A percentile compares a stretch with the other conserved stretches of the same genome.
These are phyloP conservation scores for Cytospora chrysosperma DNA, from an alignment of 2,329 filamentous ascomycete genomes.

Conservation along the genomic window DNA sequence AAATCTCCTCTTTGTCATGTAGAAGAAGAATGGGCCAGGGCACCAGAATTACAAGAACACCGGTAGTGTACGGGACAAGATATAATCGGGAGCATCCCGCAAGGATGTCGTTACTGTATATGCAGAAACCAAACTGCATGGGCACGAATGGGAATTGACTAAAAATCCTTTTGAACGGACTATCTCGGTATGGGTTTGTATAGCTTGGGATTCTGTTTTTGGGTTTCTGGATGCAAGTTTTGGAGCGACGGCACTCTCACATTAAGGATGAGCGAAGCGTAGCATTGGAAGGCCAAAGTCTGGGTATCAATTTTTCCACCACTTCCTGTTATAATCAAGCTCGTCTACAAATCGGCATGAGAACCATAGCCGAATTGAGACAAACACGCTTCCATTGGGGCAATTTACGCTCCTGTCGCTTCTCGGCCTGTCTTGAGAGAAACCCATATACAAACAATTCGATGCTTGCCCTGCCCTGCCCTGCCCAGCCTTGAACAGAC, in stretches of 20 bases:
- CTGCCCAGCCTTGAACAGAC: background rate
- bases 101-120: conserved; percentile 1
- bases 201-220: background rate
- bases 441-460: conserved; percentile 1
- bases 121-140: background rate
- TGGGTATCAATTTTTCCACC: background rate
- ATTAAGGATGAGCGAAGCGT: conserved; percentile 1
- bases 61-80: background rate
- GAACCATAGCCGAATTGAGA: background rate
- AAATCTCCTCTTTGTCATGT: conserved; percentile 63
- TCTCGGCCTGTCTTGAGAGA: background rate
- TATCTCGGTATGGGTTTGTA: background rate
- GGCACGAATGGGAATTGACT: background rate
- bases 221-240: background rate
- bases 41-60: background rate
- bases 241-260: background rate
- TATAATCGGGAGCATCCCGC: background rate
- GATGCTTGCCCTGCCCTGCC: background rate
- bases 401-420: conserved; percentile 15
- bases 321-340: background rate
- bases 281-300: conserved; percentile 11
- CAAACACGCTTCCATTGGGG: background rate
- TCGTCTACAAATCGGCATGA: background rate
- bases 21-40: conserved; percentile 29
- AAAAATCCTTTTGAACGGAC: background rate